A percentile compares a stretch with the other conserved stretches of the same genome.
These are phyloP conservation scores for Russula brevipes DNA, from an alignment of 768 basidiomycete genomes.

Conservation along the genomic window DNA sequence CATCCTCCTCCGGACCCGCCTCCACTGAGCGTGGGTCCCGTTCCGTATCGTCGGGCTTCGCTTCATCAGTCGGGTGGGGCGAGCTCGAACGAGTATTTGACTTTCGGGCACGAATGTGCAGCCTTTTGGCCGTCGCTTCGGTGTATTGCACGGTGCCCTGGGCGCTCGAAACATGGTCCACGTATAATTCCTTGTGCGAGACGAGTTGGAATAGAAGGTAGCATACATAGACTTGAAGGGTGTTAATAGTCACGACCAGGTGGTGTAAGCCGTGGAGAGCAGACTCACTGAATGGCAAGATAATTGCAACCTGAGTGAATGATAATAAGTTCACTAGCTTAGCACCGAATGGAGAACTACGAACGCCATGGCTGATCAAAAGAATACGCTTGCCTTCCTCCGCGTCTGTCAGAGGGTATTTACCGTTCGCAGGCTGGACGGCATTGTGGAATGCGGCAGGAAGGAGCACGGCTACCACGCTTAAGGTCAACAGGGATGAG, in stretches of 20 bases:
- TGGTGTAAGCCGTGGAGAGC: background rate
- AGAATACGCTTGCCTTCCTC: conserved; percentile 43
- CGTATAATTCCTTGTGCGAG: conserved; percentile 51
- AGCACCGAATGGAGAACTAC: no score
- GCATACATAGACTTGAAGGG: conserved; percentile 43
- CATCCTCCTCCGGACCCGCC: conserved; percentile 15
- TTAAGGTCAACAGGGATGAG: conserved; percentile 68
- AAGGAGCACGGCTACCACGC: conserved; percentile 72
- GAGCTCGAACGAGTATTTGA: background rate
- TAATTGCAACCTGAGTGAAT: conserved; percentile 41
- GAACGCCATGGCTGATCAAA: conserved; percentile 48
- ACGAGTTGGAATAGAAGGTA: conserved; percentile 54
- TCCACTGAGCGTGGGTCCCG: conserved; percentile 5
- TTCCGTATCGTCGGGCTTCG: no score
- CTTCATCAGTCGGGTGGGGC: background rate
- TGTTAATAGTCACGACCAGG: background rate
- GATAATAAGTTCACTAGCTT: no score
- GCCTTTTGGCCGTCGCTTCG: background rate
- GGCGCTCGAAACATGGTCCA: conserved; percentile 29
- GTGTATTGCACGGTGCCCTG: conserved; percentile 7
- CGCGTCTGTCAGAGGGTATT: conserved; percentile 9
- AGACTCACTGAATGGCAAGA: conserved; percentile 47
- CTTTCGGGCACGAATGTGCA: background rate
- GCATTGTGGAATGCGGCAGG: conserved; percentile 77
- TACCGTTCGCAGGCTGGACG: conserved; percentile 27